phyloP scores from a whole-genome alignment of 1,284 basidiomycete species.

The Thecaphora frezii region DNA sequence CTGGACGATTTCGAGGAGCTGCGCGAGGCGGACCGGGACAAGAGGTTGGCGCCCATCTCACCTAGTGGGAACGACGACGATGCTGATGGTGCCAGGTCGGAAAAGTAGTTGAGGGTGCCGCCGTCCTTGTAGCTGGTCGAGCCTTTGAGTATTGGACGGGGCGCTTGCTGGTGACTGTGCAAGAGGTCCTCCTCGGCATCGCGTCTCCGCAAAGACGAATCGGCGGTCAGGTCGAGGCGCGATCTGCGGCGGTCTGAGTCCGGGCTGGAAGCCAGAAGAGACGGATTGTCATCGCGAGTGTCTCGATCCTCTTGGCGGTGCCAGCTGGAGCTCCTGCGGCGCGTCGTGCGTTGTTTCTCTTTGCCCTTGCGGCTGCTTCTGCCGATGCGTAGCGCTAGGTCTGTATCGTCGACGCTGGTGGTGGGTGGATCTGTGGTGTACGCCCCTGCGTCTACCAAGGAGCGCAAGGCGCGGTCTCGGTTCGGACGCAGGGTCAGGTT shows the following conservation, averaged over 20 bases:
- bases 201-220: too few species aligned
- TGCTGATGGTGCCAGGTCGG: not conserved
- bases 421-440: not conserved
- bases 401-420: constrained; percentile 31
- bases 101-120: not conserved
- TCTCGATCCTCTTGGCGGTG: not conserved
- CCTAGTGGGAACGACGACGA: constrained; percentile 10
- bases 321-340: constrained; percentile 22
- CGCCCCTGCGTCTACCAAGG: not conserved
- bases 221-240: too few species aligned
- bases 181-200: constrained; percentile 20
- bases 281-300: not conserved
- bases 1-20: constrained; percentile 29
- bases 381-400: constrained; percentile 22
- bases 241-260: not conserved
- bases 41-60: constrained; percentile 18
- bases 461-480: constrained; percentile 20
- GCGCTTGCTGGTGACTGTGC: constrained; percentile 12
- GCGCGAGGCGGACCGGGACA: constrained; percentile 28
- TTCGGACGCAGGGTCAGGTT: constrained; percentile 30
- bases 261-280: not conserved
- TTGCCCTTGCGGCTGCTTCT: constrained; percentile 28
- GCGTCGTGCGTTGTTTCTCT: constrained; percentile 5
- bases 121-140: constrained; percentile 9
- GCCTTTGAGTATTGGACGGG: constrained; percentile 29